These are phyloP conservation scores for Mycena rosella DNA, from an alignment of 768 basidiomycete species.

Conservation along the genomic window DNA sequence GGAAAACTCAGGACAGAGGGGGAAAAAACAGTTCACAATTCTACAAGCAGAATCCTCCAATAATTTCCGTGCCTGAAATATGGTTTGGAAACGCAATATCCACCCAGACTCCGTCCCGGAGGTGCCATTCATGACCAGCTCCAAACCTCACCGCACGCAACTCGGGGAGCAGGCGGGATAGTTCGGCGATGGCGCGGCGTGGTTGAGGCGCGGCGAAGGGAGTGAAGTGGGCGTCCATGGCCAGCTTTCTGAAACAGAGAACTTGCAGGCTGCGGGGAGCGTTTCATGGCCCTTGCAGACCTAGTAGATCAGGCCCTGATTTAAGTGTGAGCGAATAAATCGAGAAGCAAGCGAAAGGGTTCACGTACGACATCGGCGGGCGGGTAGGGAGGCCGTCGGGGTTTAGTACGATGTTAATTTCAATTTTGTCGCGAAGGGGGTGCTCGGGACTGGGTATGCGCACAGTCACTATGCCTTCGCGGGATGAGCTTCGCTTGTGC, in stretches of 20 bases:
- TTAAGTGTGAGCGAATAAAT: background rate
- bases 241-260: background rate
- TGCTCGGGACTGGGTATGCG: background rate
- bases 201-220: background rate
- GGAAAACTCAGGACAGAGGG: no score
- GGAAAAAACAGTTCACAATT: background rate
- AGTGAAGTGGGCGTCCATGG: background rate
- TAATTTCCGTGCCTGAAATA: no score
- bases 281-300: background rate
- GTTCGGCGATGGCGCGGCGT: background rate
- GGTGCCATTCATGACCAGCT: background rate
- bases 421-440: background rate
- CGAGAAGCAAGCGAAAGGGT: background rate
- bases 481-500: background rate
- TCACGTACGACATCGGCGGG: background rate
- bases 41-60: background rate
- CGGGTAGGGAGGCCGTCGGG: background rate
- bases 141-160: background rate
- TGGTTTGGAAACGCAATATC: no score
- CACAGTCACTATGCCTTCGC: background rate
- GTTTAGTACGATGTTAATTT: background rate
- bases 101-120: background rate
- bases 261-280: background rate
- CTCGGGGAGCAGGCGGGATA: background rate
- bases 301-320: background rate